Percentiles rank a stretch among this genome's conserved stretches.
These are phyloP conservation scores for Globisporangium nagaii DNA, from an alignment of 352 stramenopile genomes.

Conservation along the genomic window DNA sequence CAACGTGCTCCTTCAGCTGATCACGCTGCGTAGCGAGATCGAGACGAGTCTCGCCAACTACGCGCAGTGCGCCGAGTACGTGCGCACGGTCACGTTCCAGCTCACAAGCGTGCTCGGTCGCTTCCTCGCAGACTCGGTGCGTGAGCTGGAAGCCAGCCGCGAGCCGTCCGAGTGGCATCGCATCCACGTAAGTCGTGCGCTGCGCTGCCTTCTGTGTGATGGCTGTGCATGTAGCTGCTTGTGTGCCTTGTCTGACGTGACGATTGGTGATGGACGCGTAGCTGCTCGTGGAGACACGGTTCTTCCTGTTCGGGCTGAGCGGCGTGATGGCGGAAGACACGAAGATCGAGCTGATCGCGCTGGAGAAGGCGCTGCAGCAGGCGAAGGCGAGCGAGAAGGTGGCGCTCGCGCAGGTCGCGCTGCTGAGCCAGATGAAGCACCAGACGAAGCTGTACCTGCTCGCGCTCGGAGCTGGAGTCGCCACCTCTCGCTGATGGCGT, in stretches of 20 bases:
- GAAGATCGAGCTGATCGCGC: constrained; percentile 41
- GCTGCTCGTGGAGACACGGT: constrained; percentile 70
- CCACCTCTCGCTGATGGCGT: too few species aligned
- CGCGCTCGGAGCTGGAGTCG: constrained; percentile 26
- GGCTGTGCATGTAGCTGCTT: not conserved
- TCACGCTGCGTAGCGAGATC: constrained; percentile 65
- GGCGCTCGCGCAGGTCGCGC: constrained; percentile 30
- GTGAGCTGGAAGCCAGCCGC: constrained; percentile 16
- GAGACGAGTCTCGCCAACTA: constrained; percentile 62
- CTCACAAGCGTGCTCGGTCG: constrained; percentile 41
- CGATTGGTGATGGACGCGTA: constrained; percentile 12
- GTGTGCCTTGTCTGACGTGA: not conserved
- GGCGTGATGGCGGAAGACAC: constrained; percentile 46
- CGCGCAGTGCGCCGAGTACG: constrained; percentile 49
- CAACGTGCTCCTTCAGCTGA: constrained; percentile 70
- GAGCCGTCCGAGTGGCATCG: constrained; percentile 40
- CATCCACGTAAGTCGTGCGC: constrained; percentile 56
- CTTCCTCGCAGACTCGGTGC: constrained; percentile 36
- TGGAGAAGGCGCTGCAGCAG: constrained; percentile 45
- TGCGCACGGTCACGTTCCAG: constrained; percentile 40
- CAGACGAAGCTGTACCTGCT: constrained; percentile 80
- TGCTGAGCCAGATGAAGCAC: constrained; percentile 74
- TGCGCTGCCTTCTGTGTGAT: constrained; percentile 6
- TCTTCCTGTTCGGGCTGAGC: constrained; percentile 54
- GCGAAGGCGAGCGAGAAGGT: constrained; percentile 28